Percentiles rank a stretch among this genome's conserved stretches.
Evolutionary conservation across 805 yeast species (phyloP).

Genomic region (Candida oleophila): DNA sequence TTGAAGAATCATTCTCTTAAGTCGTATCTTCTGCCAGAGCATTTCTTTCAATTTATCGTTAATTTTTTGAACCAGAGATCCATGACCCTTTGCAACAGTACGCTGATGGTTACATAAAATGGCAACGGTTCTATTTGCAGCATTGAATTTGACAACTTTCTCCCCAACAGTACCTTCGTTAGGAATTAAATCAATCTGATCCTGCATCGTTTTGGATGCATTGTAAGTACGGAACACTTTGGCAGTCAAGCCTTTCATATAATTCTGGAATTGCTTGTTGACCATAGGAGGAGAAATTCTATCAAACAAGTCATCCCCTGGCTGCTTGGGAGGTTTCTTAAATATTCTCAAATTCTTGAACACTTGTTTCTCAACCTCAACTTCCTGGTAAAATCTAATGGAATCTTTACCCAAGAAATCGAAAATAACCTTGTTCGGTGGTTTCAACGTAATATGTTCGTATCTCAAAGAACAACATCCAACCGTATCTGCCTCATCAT

Average conservation of each 20-base stretch:
- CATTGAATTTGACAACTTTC: slow-evolving; percentile 83
- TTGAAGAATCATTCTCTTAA: slow-evolving; percentile 66
- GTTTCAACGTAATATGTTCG: slow-evolving; percentile 83
- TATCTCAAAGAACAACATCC: slow-evolving; percentile 94
- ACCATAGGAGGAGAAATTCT: slow-evolving; percentile 79
- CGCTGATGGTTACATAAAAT: slow-evolving; percentile 96
- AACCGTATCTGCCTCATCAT: slow-evolving; percentile 97
- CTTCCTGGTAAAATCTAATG: slow-evolving; percentile 87
- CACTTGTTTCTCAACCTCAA: slow-evolving; percentile 87
- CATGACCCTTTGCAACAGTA: slow-evolving; percentile 84
- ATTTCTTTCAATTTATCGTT: slow-evolving; percentile 75
- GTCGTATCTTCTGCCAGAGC: slow-evolving; percentile 78
- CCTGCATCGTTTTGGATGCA: slow-evolving; percentile 96
- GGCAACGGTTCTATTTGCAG: slow-evolving; percentile 94
- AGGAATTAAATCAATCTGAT: slow-evolving; percentile 80
- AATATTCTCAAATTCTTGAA: slow-evolving; percentile 85
- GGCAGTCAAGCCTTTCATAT: slow-evolving; percentile 92
- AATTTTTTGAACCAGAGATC: slow-evolving; percentile 74
- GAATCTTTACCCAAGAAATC: slow-evolving; percentile 97
- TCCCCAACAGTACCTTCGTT: slow-evolving; percentile 86
- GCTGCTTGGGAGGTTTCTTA: slow-evolving; percentile 83
- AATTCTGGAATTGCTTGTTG: slow-evolving; percentile 83
- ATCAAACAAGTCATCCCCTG: slow-evolving; percentile 92
- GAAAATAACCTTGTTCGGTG: slow-evolving; percentile 82
- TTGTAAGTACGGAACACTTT: slow-evolving; percentile 97